Conservation (phyloP, 371 early-diverging fungal genomes). For the Apophysomyces variabilis region DNA sequence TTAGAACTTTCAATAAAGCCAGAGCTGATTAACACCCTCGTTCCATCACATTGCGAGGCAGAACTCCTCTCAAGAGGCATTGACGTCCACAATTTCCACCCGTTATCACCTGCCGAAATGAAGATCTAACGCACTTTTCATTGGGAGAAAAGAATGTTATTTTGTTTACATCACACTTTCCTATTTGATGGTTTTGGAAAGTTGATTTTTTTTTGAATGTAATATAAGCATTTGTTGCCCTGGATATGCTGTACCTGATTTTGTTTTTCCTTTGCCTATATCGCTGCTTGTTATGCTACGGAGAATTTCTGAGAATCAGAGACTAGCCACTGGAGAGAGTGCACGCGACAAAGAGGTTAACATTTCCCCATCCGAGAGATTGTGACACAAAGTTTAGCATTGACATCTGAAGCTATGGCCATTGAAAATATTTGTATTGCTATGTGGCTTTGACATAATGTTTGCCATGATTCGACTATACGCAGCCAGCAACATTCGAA, state of each 20-base stretch:
- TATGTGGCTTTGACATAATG: no score
- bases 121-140: conserved; percentile 25
- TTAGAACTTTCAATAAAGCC: conserved; percentile 57
- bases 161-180: conserved; percentile 6
- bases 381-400: no score
- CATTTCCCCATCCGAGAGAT: no score
- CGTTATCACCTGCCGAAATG: conserved; percentile 43
- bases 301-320: no score
- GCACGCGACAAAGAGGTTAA: no score
- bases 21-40: conserved; percentile 58
- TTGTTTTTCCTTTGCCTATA: neutral
- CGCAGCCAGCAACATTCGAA: no score
- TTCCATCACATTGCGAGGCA: conserved; percentile 66
- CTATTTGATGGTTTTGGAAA: conserved; percentile 7
- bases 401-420: no score
- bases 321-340: no score
- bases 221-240: conserved; percentile 6
- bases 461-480: no score
- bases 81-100: conserved; percentile 50
- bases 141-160: neutral
- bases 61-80: conserved; percentile 55
- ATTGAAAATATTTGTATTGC: no score
- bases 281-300: neutral
- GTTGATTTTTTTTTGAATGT: conserved; percentile 6
- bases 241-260: neutral